Evolutionary conservation across 139 green algal species (phyloP).

Genomic region (Asterochloris sp.): DNA sequence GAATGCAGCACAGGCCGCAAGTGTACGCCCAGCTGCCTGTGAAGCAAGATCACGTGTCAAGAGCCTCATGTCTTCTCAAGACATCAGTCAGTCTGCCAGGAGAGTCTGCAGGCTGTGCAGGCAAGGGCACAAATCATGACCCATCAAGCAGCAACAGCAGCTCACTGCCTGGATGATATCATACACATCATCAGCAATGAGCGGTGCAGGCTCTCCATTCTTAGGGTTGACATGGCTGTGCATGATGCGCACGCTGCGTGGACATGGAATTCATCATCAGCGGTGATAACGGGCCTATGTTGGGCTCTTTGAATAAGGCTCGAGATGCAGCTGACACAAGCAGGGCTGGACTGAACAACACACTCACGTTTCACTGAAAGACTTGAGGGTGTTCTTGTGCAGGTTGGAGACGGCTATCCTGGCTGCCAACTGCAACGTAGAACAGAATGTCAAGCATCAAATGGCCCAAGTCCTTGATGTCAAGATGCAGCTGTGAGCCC

Average conservation of each 20-base stretch:
- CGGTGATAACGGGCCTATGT: not conserved
- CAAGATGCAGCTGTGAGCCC: not conserved
- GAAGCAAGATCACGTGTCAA: not conserved
- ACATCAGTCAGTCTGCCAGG: too few species aligned
- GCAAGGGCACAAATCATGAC: not conserved
- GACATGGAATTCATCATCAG: not conserved
- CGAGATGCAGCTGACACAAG: too few species aligned
- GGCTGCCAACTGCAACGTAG: constrained; percentile 84
- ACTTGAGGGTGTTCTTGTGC: constrained; percentile 99
- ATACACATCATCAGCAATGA: constrained; percentile 90
- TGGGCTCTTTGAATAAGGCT: not conserved
- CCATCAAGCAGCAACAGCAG: not conserved
- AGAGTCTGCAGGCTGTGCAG: not conserved
- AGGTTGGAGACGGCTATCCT: constrained; percentile 99
- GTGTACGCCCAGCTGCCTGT: too few species aligned
- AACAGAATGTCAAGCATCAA: constrained; percentile 1
- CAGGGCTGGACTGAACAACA: not conserved
- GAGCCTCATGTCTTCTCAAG: not conserved
- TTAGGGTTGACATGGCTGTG: constrained; percentile 87
- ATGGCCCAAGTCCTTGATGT: not conserved
- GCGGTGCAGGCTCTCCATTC: constrained; percentile 75
- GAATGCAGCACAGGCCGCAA: too few species aligned
- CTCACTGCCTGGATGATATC: constrained; percentile 82
- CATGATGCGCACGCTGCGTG: constrained; percentile 87
- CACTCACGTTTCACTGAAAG: constrained; percentile 89